Base-by-base conservation (phyloP, 2,329 filamentous ascomycete genomes). In the Penicillium polonicum region DNA sequence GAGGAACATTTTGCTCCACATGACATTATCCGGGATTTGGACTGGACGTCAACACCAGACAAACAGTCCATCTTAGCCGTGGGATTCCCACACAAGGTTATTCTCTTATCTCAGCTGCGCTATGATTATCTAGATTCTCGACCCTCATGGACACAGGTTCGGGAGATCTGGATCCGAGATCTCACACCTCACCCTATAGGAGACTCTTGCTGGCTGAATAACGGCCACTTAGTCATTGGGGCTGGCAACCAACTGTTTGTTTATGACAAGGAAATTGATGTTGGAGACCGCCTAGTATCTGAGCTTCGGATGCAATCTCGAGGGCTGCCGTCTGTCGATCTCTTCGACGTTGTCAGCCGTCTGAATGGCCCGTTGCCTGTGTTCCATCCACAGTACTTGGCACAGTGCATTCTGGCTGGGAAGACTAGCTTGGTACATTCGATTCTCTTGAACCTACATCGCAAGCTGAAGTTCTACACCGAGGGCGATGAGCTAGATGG, bases 31-130 rank as follows among this genome's bases (percentile, higher is more conserved):
- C 86, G 88, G 61, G 92, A 96, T 72, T 83, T 97, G 13, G 92
- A 96, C 72, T 97, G 93, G 93, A 93, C 92, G 0, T 93, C 90
- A 3, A 96, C 92, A 0, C 91, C 91, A 0, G 91, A 96, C 71
- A 87, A 86, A 48, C 91, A 96, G 69, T 93, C 90, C 1, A 92
- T 97, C 55, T 80, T 97, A 21, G 91, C 92, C 1, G 90, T 97
- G n/a, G 92, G 92, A 0, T 96, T 96, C 69, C 88, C 88, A n/a
- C 90, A 92, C 63, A 86, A 89, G 56, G 88, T 97, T 5, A 76
- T 95, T 31, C 80, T 97, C 2, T 83, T 96, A 27, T 88, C 89
- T 6, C 92, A 97, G 70, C 87, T 96, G 77, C 88, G 92, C 13
- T 97, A 94, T 69, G 91, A 96, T 73, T 96, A 96, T 70, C 80